Conservation (phyloP, 2,329 filamentous ascomycete species). For the Lachnellula occidentalis region DNA sequence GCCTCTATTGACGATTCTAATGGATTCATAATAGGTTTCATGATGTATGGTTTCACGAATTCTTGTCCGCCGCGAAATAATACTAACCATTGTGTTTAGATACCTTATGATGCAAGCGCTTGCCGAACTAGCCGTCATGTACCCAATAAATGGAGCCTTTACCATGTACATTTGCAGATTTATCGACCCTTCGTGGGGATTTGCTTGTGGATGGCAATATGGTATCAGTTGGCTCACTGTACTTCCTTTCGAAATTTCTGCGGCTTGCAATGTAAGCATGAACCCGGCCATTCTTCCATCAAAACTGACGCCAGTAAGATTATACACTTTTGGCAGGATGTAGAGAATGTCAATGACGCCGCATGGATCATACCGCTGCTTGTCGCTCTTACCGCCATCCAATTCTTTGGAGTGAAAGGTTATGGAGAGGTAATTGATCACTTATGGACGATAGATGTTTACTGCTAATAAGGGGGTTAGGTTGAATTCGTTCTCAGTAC, state of each 20-base stretch:
- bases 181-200: slow-evolving; percentile 87
- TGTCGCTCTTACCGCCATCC: slow-evolving; percentile 68
- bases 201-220: slow-evolving; percentile 88
- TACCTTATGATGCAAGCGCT: slow-evolving; percentile 56
- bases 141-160: slow-evolving; percentile 86
- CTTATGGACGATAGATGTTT: too few relatives aligned
- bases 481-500: slow-evolving; percentile 76
- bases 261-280: slow-evolving; percentile 56
- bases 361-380: slow-evolving; percentile 83
- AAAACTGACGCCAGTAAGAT: slow-evolving; percentile 37
- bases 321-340: slow-evolving; percentile 65
- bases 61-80: slow-evolving; percentile 53
- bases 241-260: slow-evolving; percentile 78
- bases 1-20: too few relatives aligned
- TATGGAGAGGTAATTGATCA: slow-evolving; percentile 65
- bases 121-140: slow-evolving; percentile 87
- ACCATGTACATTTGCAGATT: slow-evolving; percentile 91
- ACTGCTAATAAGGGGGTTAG: background rate
- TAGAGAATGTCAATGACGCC: slow-evolving; percentile 41
- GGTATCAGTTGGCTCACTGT: slow-evolving; percentile 81
- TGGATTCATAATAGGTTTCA: background rate
- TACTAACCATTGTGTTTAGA: background rate
- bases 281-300: too few relatives aligned
- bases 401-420: slow-evolving; percentile 79
- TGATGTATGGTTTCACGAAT: slow-evolving; percentile 66